Percentiles rank a stretch among this genome's conserved stretches.
These are phyloP conservation scores for Termitomyces sp. DNA, from an alignment of 768 basidiomycete genomes.

Conservation along the genomic window DNA sequence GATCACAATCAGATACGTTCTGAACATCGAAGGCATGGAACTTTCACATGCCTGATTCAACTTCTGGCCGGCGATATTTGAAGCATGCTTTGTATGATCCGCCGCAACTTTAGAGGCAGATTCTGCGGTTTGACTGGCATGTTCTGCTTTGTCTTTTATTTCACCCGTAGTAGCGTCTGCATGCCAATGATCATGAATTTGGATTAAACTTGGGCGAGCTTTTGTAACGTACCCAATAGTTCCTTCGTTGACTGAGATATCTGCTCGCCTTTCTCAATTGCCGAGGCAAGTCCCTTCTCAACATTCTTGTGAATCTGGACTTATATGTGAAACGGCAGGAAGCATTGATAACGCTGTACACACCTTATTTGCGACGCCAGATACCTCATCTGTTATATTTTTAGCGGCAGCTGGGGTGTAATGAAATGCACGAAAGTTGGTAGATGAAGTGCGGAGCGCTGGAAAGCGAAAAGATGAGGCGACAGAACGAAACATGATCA, in stretches of 20 bases:
- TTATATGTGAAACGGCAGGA: not conserved
- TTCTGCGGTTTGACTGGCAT: conserved; percentile 28
- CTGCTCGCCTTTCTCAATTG: conserved; percentile 44
- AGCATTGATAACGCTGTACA: not conserved
- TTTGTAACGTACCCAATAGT: conserved; percentile 30
- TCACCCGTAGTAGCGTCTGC: conserved; percentile 32
- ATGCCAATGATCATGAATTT: not conserved
- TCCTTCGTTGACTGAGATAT: conserved; percentile 38
- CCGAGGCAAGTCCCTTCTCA: conserved; percentile 41
- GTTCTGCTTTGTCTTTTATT: conserved; percentile 32
- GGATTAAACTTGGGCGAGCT: not conserved
- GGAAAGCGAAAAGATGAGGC: conserved; percentile 7
- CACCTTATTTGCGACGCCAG: conserved; percentile 42
- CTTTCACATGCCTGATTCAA: conserved; percentile 31
- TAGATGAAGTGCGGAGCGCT: conserved; percentile 8
- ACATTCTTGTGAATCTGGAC: conserved; percentile 42
- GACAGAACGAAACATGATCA: conserved; percentile 10
- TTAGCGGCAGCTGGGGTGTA: conserved; percentile 30
- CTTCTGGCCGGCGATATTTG: conserved; percentile 31
- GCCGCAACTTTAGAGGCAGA: conserved; percentile 28
- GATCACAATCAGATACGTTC: not conserved
- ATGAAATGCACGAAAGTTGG: conserved; percentile 27
- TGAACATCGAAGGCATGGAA: no score
- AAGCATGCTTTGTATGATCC: conserved; percentile 32
- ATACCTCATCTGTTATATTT: conserved; percentile 41